Evolutionary conservation across 176 grass and related monocot species (phyloP), one percentile per base, ranked within the genome.

Genomic region (Chloris gayana): DNA sequence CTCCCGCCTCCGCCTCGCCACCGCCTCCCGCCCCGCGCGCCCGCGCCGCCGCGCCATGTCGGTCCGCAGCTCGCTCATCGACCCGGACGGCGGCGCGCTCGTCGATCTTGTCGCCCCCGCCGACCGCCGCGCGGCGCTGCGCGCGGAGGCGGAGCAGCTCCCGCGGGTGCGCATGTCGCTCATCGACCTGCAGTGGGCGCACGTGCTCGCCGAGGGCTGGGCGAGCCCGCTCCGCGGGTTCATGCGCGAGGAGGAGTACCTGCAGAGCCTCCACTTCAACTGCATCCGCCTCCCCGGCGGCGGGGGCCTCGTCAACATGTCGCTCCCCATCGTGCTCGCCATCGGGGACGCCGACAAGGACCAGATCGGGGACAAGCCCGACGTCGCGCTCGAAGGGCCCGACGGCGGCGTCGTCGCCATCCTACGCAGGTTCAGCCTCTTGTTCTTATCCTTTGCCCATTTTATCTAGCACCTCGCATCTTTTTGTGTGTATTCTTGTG

Each of bases 131-230:
- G 56, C 68, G 2, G 88, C 83, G 57, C 81, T 89, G 27, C 45
- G 78, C 25, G 86, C 64, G 14, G 95, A 98, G 77, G 90, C 92
- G 5, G 67, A 78, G 2, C 42, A 17, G 46, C 81, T 94, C 9
- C 92, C 92, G 25, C 72, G 78, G 0, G 75, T 94, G 50, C 68
- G 53, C 51, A 74, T 94, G 9, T 47, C 69, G 0, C 32, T 68
- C 63, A 85, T 98, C 57, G 95, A 98, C 75, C 41, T 98, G 15
- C 90, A 94, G 90, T 95, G 95, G 95, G 86, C 91, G 74, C 92
- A 98, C 82, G 92, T 98, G 70, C 88, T 98, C 42, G 85, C 95
- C 51, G 95, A 98, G 87, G 95, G 95, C 0, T 98, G 95, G 92
- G 92, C 95, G 2, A 94, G 92, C 41, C 95, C 95, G 60, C 90